phyloP scores from a whole-genome alignment of 2,329 filamentous ascomycete genomes.

The Leptographium lundbergii region DNA sequence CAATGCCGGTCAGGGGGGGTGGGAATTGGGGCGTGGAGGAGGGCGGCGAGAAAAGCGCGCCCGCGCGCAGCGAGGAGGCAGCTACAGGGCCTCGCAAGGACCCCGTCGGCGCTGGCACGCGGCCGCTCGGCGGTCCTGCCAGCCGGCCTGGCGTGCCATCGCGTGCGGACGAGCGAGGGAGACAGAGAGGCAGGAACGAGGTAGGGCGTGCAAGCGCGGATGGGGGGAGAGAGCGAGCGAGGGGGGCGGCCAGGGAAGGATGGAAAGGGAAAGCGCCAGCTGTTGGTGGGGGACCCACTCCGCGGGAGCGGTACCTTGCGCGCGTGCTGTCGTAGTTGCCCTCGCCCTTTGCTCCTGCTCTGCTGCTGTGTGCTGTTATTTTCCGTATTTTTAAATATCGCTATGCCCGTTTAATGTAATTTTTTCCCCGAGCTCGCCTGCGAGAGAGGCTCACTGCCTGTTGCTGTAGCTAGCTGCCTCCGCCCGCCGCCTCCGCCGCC shows the following conservation, averaged over 20 bases:
- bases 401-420: background rate
- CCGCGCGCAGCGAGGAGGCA: background rate
- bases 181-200: background rate
- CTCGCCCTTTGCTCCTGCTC: background rate
- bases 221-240: slow-evolving; percentile 12
- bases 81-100: no score
- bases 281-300: slow-evolving; percentile 14
- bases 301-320: slow-evolving; percentile 15
- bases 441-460: no score
- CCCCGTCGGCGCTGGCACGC: no score
- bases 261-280: slow-evolving; percentile 1
- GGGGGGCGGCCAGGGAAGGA: background rate
- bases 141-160: background rate
- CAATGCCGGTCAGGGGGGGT: slow-evolving; percentile 21
- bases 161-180: background rate
- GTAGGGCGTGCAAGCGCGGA: background rate
- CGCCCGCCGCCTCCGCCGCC: background rate
- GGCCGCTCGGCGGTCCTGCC: background rate
- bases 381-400: background rate
- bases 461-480: background rate
- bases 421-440: background rate
- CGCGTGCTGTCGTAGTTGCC: background rate
- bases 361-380: background rate
- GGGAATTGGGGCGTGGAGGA: slow-evolving; percentile 5
- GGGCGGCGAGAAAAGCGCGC: background rate